Evolutionary conservation across 306 rosid genomes (phyloP), one percentile per base, ranked within the genome.

Genomic region (Canavalia ensiformis): DNA sequence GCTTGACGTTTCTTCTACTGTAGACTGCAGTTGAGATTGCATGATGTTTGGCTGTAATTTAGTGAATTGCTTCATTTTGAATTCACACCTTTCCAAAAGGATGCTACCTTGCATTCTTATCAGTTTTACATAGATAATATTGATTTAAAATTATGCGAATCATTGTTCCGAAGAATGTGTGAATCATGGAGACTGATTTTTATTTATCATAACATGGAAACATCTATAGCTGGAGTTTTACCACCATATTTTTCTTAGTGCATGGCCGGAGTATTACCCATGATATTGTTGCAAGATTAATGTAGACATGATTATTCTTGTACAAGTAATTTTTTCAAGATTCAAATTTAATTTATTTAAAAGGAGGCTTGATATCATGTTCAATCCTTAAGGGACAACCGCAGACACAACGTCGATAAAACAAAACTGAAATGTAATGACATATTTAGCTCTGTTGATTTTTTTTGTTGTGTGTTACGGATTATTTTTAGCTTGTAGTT

Each of bases 41-140:
- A 56, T 44, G 60, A 66, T 81, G 72, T 82, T 75, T 75, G 71
- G 41, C 12, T 76, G 81, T 74, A 54, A 52, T 82, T 79, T 77
- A 80, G 74, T 68, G 77, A 7, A 30, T 70, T 77, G 65, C 79
- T 80, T 75, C 41, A 18, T 63, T 54, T 68, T 74, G 52, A 45
- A 42, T 51, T 64, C 41, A 10, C 59, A 74, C 50, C 62, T 79
- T 58, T 41, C 65, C 49, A 29, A 31, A 54, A 45, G 72, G 67
- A 47, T 78, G 81, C 50, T 66, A 50, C 45, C 54, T 83, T 51
- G 74, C 76, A 60, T 76, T 69, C 74, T 34, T 78, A 72, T 76
- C 76, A 30, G 6, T 33, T 33, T 69, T 69, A 67, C 64, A 35
- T 3, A 56, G 62, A 35, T 45, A 25, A 28, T 59, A 8, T n/a